Evolutionary conservation across 2,329 filamentous ascomycete species (phyloP).

Genomic region (Exophiala mesophila): DNA sequence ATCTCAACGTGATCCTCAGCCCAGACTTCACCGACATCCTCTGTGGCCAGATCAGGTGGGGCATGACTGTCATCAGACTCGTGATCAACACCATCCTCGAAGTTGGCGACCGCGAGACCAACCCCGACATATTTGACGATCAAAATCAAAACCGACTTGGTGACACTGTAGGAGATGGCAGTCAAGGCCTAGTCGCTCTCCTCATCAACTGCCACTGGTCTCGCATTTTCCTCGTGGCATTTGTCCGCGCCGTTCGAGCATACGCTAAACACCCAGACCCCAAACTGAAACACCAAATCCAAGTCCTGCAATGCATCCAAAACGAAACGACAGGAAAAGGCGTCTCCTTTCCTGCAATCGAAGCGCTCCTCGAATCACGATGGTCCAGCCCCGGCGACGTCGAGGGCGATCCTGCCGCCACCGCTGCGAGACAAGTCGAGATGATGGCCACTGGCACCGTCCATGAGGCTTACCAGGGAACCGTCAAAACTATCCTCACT

Average conservation of each 20-base stretch:
- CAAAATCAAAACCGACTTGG: conserved; percentile 13
- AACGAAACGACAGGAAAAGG: conserved; percentile 22
- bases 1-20: conserved; percentile 10
- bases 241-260: conserved; percentile 26
- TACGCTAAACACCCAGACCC: conserved; percentile 44
- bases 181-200: conserved; percentile 38
- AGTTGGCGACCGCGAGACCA: conserved; percentile 34
- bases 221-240: conserved; percentile 64
- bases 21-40: conserved; percentile 67
- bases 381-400: conserved; percentile 27
- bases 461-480: conserved; percentile 31
- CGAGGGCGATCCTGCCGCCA: conserved; percentile 20
- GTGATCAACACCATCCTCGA: conserved; percentile 51
- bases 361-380: conserved; percentile 21
- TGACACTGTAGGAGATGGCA: conserved; percentile 22
- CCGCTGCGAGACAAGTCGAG: conserved; percentile 20
- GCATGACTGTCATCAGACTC: conserved; percentile 59
- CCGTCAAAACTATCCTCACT: conserved; percentile 62
- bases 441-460: conserved; percentile 27
- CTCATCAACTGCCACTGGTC: conserved; percentile 70
- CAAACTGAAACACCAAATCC: conserved; percentile 51
- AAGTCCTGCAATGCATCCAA: conserved; percentile 47
- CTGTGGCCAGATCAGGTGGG: conserved; percentile 73
- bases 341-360: conserved; percentile 20
- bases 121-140: conserved; percentile 24